Base-by-base conservation (phyloP, 768 basidiomycete species). In the Tulasnella sp. region DNA sequence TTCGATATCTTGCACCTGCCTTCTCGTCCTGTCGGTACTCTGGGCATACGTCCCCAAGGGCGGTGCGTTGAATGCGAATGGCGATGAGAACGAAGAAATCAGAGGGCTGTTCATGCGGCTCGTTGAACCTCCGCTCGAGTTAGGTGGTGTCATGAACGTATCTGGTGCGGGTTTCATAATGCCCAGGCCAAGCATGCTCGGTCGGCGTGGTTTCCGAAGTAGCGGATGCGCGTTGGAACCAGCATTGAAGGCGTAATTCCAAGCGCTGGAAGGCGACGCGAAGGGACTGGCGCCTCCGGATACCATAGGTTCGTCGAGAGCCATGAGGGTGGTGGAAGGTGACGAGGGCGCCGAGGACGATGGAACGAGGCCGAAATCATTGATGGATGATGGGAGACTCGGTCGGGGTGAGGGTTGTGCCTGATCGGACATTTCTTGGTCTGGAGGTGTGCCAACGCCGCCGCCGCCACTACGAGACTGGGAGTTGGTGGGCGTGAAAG, bases 281-380 rank as follows among this genome's bases (percentile, higher is more conserved):
- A 55, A 55, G 4, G 53, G 53, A 29, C 53, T 55, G 8, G 44
- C 22, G 15, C 34, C 15, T 7, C 34, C 15, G 31, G 34, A 24
- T 4, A 12, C 12, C 41, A 56, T 48, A 12, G 52, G 57, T 15
- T 62, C 61, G 27, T 62, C 61, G n/a, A 62, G 38, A n/a, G 53
- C 49, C 61, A 62, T 62, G 61, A 55, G 45, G 15, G 49, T 27
- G 19, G 60, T 45, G 9, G 49, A 53, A 4, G 61, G 61, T 5
- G 61, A 62, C 11, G 61, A 27, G n/a, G 61, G 61, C 10, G 61
- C 61, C n/a, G 61, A 62, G 44, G 54, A 21, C n/a, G 60, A 61
- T 45, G 60, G 8, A 8, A 45, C n/a, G 10, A 62, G 51, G 21
- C 61, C 61, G 49, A 62, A 62, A 24, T 63, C 63, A 15, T 61